Evolutionary conservation across 2,329 filamentous ascomycete genomes (phyloP), one percentile per base, ranked within the genome.

Genomic region (Aureobasidium leucospermi): DNA sequence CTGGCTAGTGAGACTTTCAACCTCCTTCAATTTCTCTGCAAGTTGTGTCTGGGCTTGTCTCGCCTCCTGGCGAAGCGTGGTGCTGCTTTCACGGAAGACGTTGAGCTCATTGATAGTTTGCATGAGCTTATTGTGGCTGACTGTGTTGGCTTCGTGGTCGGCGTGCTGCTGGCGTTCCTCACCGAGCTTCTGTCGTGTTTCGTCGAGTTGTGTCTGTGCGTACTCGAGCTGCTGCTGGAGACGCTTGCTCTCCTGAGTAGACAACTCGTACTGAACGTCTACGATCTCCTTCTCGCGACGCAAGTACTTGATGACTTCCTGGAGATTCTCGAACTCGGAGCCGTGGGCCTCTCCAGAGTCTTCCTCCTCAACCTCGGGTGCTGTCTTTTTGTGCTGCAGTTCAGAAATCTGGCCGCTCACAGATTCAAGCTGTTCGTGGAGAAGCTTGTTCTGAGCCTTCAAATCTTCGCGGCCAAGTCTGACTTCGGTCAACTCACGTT

Each of bases 221-320:
- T 96, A 92, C 53, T 96, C 88, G 28, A 96, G 81, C 69, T 97
- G 91, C 67, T 96, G 90, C 68, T 93, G 89, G 43, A 96, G 75
- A 58, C 94, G 85, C 74, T 95, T 96, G 58, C 85, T 81, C 74
- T 99, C 94, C 67, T 96, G 90, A 0, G 86, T 81, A 67, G 93
- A 92, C 46, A 97, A 80, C 66, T 96, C 92, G 67, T 91, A 89
- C 69, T 97, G 93, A n/a, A 96, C 90, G 67, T 99, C 93, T 8
- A 96, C 82, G 65, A 99, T 97, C 71, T 97, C 94, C 78, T 97
- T 99, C 75, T 99, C 95, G 43, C 90, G 88, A 47, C 93, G 87
- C 62, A 99, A 78, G 72, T 94, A 99, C 63, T 84, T 88, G 74
- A 96, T 95, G 60, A 99, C 84, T 68, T 97, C 93, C 63, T 94